phyloP scores from a whole-genome alignment of 352 stramenopile species.

The Thraustochytrium striatum region DNA sequence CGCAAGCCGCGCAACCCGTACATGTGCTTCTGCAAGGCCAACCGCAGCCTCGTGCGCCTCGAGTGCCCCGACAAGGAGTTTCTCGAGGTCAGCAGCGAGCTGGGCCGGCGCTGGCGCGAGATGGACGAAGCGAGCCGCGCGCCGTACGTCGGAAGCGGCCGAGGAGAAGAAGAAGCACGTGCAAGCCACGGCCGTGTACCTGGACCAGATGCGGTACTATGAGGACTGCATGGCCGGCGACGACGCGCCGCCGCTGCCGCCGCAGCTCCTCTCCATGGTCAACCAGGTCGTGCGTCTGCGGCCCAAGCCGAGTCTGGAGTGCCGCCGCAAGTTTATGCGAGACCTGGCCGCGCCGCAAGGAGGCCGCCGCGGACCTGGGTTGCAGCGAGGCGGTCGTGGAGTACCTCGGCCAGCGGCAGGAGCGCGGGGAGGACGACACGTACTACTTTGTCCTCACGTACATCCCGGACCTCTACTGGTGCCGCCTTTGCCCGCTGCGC shows the following conservation, averaged over 20 bases:
- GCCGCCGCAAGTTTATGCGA: slow-evolving; percentile 1
- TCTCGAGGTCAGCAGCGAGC: neutral
- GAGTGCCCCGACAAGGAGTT: neutral
- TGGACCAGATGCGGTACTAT: neutral
- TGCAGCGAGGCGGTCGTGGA: too few relatives aligned
- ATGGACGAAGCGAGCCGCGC: neutral
- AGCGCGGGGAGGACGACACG: slow-evolving; percentile 46
- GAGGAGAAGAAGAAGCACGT: neutral
- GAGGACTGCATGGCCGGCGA: neutral
- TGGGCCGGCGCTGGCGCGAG: neutral
- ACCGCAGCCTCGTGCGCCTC: neutral
- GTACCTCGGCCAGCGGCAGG: neutral
- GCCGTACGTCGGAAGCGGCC: neutral
- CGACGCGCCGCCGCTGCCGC: neutral
- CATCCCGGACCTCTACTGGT: slow-evolving; percentile 69
- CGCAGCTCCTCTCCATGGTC: neutral
- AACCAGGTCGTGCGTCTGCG: slow-evolving; percentile 34
- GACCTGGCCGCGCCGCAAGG: neutral
- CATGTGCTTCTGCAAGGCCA: neutral
- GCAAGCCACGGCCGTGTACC: neutral
- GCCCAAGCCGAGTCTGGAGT: neutral
- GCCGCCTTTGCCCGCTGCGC: slow-evolving; percentile 64
- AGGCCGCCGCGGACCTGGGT: too few relatives aligned
- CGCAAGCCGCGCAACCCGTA: neutral
- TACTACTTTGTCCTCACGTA: slow-evolving; percentile 67